phyloP scores from a whole-genome alignment of 2,329 filamentous ascomycete species.

The Aspergillus persii region DNA sequence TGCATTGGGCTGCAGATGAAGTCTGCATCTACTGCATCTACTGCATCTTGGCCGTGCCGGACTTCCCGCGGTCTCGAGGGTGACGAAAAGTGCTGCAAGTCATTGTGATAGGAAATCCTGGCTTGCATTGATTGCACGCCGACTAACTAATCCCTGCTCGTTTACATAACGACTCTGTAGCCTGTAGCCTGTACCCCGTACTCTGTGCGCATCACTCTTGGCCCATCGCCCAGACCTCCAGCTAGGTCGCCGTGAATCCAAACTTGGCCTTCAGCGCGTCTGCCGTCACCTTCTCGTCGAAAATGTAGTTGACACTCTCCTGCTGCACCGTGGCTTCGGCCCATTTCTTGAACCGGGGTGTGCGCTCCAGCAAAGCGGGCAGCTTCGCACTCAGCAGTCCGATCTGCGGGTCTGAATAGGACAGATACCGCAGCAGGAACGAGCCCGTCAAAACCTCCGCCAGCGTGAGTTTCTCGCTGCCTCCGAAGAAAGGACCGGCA shows the following conservation, averaged over 20 bases:
- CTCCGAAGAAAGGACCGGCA: constrained; percentile 62
- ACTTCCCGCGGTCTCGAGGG: not conserved
- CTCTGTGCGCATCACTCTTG: too few relatives aligned
- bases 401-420: constrained; percentile 55
- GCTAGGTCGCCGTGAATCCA: constrained; percentile 8
- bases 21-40: too few relatives aligned
- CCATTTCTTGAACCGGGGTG: constrained; percentile 71
- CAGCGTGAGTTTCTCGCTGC: constrained; percentile 63
- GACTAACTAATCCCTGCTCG: too few relatives aligned
- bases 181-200: too few relatives aligned
- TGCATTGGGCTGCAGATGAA: not conserved
- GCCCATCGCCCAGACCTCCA: not conserved
- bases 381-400: constrained; percentile 46
- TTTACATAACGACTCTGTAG: too few relatives aligned
- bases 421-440: constrained; percentile 63
- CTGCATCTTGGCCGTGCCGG: not conserved
- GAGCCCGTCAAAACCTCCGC: constrained; percentile 61
- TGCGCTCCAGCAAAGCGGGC: constrained; percentile 49
- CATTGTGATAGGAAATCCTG: not conserved
- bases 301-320: constrained; percentile 66
- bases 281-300: constrained; percentile 52
- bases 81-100: not conserved
- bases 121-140: not conserved
- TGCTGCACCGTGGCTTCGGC: constrained; percentile 58
- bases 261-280: constrained; percentile 45